Evolutionary conservation across 441 rosid genomes (phyloP), one percentile per base, ranked within the genome.

Genomic region (Jatropha multifida): DNA sequence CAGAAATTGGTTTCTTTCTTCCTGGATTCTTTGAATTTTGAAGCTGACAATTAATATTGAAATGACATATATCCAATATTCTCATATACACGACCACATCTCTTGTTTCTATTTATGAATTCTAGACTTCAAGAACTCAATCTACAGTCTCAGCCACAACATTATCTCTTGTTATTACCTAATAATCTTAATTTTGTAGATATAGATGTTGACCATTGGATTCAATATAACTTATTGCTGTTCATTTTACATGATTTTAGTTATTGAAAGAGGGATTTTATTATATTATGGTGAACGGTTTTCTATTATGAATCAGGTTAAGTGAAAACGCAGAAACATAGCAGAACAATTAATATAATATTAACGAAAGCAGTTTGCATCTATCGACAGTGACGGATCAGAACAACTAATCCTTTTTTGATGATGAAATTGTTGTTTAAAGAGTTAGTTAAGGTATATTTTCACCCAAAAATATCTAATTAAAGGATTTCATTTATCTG

Each of bases 101-200:
- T 64, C 40, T n/a, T n/a, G n/a, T n/a, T n/a, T n/a, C n/a, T 8
- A 15, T 4, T 15, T 1, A 68, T 68, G 71, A 68, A 23, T 48
- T 68, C 48, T 26, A 44, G 4, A 68, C 58, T 68, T 48, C 4
- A 2, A 68, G 14, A 68, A 68, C 71, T 68, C 71, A 59, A 26
- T 48, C 5, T 27, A 49, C 23, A 26, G 20, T 40, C 6, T 68
- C 38, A 48, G 48, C n/a, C 5, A 68, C 71, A 23, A 26, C 15
- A 15, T 5, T 62, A 2, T 5, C 5, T 5, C n/a, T 62, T 12
- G 17, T 12, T 14, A 3, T 15, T 61, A 27, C 65, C 65, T 61
- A 61, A 61, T 27, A 61, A 61, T 10, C 12, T 23, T 23, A 23
- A 23, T 23, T 23, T 0, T 23, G 23, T 23, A 23, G 0, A 23